Percentiles rank a stretch among this genome's conserved stretches.
Evolutionary conservation across 129 eudicot genomes (phyloP).

Genomic region (Chrysanthemum seticuspe): DNA sequence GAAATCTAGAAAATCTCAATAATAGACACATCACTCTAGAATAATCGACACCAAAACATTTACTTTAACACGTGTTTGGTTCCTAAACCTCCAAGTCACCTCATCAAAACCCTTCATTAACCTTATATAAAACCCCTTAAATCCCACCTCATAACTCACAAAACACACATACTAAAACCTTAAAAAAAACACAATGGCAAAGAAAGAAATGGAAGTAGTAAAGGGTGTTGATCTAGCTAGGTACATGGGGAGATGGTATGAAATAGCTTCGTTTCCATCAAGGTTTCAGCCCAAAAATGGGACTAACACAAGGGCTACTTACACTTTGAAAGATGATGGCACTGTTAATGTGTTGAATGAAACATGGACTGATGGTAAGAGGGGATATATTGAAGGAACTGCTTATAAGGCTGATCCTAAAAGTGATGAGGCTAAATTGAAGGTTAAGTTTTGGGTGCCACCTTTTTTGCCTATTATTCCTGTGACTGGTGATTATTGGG

Average conservation of each 20-base stretch:
- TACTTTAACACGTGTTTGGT: slow-evolving; percentile 18
- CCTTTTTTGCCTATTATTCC: slow-evolving; percentile 88
- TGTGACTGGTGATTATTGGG: slow-evolving; percentile 85
- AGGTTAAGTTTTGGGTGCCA: slow-evolving; percentile 86
- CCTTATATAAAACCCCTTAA: slow-evolving; percentile 2
- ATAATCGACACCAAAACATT: background rate
- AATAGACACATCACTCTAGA: slow-evolving; percentile 12
- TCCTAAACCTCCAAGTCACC: slow-evolving; percentile 21
- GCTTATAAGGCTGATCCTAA: slow-evolving; percentile 76
- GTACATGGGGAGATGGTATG: slow-evolving; percentile 96
- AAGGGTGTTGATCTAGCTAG: slow-evolving; percentile 58
- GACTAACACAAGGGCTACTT: slow-evolving; percentile 74
- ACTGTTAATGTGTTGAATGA: slow-evolving; percentile 73
- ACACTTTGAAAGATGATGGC: slow-evolving; percentile 60
- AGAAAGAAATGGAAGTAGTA: slow-evolving; percentile 69
- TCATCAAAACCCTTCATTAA: background rate
- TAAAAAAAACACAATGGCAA: slow-evolving; percentile 35
- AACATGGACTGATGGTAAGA: slow-evolving; percentile 76
- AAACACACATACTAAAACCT: background rate
- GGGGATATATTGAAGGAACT: slow-evolving; percentile 65
- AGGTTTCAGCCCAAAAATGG: slow-evolving; percentile 65
- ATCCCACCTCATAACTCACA: slow-evolving; percentile 1
- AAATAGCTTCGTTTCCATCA: slow-evolving; percentile 83
- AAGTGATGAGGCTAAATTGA: slow-evolving; percentile 86
- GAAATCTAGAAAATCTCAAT: slow-evolving; percentile 23